Percentiles rank a stretch among this genome's conserved stretches.
Conservation (phyloP, 176 grass and related monocot species). For the Bolboschoenus planiculmis region DNA sequence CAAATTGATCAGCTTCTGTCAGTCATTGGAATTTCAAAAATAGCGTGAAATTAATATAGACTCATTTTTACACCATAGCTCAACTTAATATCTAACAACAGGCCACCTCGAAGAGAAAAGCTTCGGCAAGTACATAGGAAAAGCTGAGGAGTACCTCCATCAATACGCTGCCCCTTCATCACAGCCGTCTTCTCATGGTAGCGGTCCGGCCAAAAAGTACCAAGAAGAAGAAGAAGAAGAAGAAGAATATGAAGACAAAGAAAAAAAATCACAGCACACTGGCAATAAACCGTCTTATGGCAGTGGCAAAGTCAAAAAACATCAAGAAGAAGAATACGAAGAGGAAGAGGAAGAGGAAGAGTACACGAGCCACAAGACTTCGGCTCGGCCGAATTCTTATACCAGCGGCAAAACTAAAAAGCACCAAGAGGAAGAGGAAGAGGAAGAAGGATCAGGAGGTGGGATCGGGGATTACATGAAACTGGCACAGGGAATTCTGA, state of each 20-base stretch:
- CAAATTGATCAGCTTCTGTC: neutral
- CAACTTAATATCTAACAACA: neutral
- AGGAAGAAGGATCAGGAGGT: slow-evolving; percentile 31
- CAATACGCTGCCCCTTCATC: slow-evolving; percentile 8
- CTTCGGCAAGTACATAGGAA: slow-evolving; percentile 21
- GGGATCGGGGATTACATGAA: slow-evolving; percentile 65
- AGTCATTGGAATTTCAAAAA: neutral
- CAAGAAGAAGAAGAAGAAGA: neutral
- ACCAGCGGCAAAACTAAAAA: slow-evolving; percentile 10
- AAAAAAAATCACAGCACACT: neutral
- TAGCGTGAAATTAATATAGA: neutral
- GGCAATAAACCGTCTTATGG: neutral
- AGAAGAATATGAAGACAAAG: neutral
- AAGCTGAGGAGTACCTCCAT: slow-evolving; percentile 20
- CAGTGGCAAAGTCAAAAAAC: slow-evolving; percentile 2
- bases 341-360: slow-evolving; percentile 8
- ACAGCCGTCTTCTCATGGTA: neutral
- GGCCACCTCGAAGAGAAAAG: slow-evolving; percentile 23
- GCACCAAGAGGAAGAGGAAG: slow-evolving; percentile 24
- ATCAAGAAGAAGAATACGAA: neutral
- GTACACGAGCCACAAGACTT: neutral
- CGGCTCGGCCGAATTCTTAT: neutral
- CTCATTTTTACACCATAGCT: neutral
- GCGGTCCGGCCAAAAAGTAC: neutral
- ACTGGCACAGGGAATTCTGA: slow-evolving; percentile 69